phyloP scores from a whole-genome alignment of 129 eudicot genomes.

The Erigeron canadensis region DNA sequence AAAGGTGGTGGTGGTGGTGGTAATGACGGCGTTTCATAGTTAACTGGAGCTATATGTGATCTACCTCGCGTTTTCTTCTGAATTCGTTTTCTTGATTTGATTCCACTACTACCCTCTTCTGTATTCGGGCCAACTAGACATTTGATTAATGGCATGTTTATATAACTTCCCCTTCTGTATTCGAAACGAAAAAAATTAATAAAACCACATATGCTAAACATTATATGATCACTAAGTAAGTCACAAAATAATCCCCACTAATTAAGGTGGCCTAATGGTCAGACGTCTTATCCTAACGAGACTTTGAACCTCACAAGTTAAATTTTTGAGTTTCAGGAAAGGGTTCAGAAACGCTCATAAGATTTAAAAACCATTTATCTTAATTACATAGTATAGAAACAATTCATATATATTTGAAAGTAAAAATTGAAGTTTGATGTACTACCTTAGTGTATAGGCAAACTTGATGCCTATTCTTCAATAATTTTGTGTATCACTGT shows the following conservation, averaged over 20 bases:
- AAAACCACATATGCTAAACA: conserved; percentile 20
- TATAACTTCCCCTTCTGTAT: conserved; percentile 14
- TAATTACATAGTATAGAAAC: too few relatives aligned
- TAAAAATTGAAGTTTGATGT: not conserved
- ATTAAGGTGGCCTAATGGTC: too few relatives aligned
- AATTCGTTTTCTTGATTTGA: conserved; percentile 19
- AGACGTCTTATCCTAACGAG: too few relatives aligned
- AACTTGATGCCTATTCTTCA: not conserved
- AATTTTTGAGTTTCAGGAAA: too few relatives aligned
- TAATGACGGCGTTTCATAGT: conserved; percentile 28
- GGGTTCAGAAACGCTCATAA: too few relatives aligned
- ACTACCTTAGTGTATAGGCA: conserved; percentile 5
- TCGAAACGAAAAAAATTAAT: not conserved
- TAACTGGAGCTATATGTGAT: conserved; percentile 53
- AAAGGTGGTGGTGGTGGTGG: conserved; percentile 14
- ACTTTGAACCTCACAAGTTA: too few relatives aligned
- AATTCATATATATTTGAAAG: too few relatives aligned
- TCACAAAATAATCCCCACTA: not conserved
- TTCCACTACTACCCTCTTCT: conserved; percentile 17
- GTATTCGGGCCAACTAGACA: conserved; percentile 38
- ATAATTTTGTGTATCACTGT: not conserved
- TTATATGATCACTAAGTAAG: not conserved
- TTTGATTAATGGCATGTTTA: conserved; percentile 44
- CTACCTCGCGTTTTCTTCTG: conserved; percentile 37
- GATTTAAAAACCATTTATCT: too few relatives aligned